phyloP scores from a whole-genome alignment of 1,284 basidiomycete genomes.

The Cryptococcus maquisensis region DNA sequence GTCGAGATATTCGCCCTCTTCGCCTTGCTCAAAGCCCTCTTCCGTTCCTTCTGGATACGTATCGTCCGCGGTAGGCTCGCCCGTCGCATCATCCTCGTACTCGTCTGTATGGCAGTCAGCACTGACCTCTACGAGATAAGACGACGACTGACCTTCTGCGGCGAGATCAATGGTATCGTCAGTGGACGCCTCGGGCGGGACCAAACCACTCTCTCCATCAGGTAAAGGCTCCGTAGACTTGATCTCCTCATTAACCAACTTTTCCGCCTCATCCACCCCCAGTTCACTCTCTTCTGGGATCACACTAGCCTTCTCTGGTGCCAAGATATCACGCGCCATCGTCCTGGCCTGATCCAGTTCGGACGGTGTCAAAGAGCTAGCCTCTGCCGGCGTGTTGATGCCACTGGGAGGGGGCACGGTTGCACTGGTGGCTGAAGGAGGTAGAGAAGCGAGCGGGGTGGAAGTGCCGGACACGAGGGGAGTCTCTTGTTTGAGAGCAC shows the following conservation, averaged over 20 bases:
- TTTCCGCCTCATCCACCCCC: neutral
- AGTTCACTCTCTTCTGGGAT: slow-evolving; percentile 4
- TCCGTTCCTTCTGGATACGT: neutral
- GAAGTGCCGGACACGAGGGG: neutral
- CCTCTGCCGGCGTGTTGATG: slow-evolving; percentile 1
- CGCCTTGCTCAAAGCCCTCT: neutral
- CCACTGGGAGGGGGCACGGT: neutral
- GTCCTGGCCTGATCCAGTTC: neutral
- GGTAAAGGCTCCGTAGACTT: too few species aligned
- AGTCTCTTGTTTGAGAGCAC: neutral
- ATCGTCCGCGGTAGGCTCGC: neutral
- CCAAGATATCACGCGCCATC: neutral
- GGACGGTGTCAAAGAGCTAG: neutral
- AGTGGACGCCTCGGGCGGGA: too few species aligned
- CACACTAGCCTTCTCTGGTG: neutral
- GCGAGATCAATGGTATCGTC: too few species aligned
- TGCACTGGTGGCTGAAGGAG: neutral
- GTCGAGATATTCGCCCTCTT: neutral
- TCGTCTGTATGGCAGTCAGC: neutral
- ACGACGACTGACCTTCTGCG: too few species aligned
- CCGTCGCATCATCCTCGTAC: neutral
- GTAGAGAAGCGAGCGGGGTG: neutral
- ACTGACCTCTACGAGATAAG: neutral
- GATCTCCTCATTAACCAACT: slow-evolving; percentile 2
- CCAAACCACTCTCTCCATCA: too few species aligned